These are phyloP conservation scores for Candida sithepensis DNA, from an alignment of 805 yeast species.

Conservation along the genomic window DNA sequence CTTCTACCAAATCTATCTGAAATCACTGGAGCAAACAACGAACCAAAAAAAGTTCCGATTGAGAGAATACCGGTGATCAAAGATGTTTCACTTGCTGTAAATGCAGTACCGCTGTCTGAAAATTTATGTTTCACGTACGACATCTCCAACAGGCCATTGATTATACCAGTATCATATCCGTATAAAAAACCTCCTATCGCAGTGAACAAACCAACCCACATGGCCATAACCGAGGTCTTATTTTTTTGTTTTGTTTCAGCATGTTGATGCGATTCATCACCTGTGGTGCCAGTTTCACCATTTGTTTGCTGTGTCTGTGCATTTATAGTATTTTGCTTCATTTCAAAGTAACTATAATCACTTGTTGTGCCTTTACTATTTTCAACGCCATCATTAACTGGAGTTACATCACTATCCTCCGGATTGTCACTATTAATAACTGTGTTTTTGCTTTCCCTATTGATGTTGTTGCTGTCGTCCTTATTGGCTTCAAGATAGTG, in stretches of 20 bases:
- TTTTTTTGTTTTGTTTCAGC: conserved; percentile 11
- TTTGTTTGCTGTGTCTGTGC: not conserved
- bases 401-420: not conserved
- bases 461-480: not conserved
- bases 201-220: conserved; percentile 73
- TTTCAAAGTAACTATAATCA: not conserved
- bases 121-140: conserved; percentile 54
- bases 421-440: not conserved
- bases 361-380: not conserved
- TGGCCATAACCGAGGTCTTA: conserved; percentile 56
- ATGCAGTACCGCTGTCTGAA: conserved; percentile 38
- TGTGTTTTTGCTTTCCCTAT: not conserved
- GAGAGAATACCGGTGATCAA: conserved; percentile 76
- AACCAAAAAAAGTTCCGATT: conserved; percentile 75
- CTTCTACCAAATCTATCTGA: conserved; percentile 76
- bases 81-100: conserved; percentile 58
- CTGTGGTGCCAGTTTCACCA: not conserved
- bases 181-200: conserved; percentile 90
- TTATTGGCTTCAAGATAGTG: not conserved
- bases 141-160: conserved; percentile 79
- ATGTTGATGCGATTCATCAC: not conserved
- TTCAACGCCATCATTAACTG: not conserved
- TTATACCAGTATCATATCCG: conserved; percentile 87
- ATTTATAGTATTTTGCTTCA: not conserved
- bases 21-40: conserved; percentile 52